phyloP scores from a whole-genome alignment of 495 filamentous ascomycete genomes.

The Oidiodendron maius region DNA sequence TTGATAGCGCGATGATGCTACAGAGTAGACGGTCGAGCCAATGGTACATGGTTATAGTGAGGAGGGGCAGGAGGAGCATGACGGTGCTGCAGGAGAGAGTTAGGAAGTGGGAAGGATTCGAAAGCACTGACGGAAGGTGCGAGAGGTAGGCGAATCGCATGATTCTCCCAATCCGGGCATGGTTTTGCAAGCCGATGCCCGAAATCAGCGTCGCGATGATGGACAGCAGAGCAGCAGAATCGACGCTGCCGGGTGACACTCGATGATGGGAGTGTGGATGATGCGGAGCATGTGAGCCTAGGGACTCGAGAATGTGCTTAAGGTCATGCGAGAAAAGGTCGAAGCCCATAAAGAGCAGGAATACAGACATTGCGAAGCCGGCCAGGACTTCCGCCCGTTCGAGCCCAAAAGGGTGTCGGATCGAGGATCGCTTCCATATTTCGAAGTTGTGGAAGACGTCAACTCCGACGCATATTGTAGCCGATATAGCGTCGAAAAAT shows the following conservation, averaged over 20 bases:
- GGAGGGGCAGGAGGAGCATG: slow-evolving; percentile 76
- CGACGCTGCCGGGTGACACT: slow-evolving; percentile 67
- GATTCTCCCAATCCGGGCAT: slow-evolving; percentile 81
- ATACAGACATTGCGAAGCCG: slow-evolving; percentile 94
- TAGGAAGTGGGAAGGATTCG: slow-evolving; percentile 90
- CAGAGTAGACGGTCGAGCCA: slow-evolving; percentile 82
- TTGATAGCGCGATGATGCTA: slow-evolving; percentile 68
- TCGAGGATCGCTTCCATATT: slow-evolving; percentile 89
- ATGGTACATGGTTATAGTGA: slow-evolving; percentile 60
- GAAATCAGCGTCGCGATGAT: slow-evolving; percentile 83
- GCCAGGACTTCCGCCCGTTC: slow-evolving; percentile 90
- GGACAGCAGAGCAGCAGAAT: slow-evolving; percentile 78
- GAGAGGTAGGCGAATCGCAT: slow-evolving; percentile 78
- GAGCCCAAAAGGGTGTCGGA: slow-evolving; percentile 89
- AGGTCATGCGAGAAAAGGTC: slow-evolving; percentile 90
- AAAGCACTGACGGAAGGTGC: slow-evolving; percentile 71
- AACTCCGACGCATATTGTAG: slow-evolving; percentile 86
- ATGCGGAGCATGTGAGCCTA: slow-evolving; percentile 55
- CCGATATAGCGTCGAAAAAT: slow-evolving; percentile 89
- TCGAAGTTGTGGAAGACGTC: slow-evolving; percentile 94
- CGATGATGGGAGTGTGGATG: slow-evolving; percentile 62
- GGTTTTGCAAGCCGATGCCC: slow-evolving; percentile 83
- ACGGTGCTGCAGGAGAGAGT: slow-evolving; percentile 79
- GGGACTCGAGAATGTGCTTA: slow-evolving; percentile 71
- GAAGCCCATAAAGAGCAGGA: slow-evolving; percentile 92